Conservation (phyloP, 75 land plant genomes). For the Sequoia sempervirens region DNA sequence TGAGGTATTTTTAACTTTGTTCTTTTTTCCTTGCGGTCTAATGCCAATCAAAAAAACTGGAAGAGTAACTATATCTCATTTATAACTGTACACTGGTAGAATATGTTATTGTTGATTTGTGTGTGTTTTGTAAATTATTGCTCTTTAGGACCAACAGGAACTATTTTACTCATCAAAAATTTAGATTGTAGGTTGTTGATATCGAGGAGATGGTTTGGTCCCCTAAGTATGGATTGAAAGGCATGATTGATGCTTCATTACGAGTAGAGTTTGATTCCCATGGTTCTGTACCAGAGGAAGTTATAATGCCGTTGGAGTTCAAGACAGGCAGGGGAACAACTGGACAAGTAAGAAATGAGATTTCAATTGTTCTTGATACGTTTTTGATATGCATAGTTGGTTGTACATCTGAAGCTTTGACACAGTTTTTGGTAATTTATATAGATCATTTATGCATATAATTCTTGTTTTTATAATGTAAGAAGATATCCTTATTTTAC, state of each 20-base stretch:
- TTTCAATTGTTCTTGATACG: background rate
- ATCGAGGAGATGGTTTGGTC: conserved; percentile 95
- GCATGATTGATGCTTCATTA: conserved; percentile 90
- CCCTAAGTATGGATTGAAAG: conserved; percentile 90
- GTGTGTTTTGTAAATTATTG: background rate
- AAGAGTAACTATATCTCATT: background rate
- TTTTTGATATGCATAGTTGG: background rate
- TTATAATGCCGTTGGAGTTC: conserved; percentile 76
- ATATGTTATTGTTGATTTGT: background rate
- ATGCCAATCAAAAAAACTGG: background rate
- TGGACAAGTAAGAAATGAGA: conserved; percentile 63
- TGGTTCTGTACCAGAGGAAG: conserved; percentile 14
- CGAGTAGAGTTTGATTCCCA: conserved; percentile 28
- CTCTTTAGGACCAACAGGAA: too few relatives aligned
- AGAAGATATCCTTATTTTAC: background rate
- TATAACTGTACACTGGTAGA: background rate
- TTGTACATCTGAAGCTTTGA: background rate
- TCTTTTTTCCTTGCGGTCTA: background rate
- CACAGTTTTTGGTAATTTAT: background rate
- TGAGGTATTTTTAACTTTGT: conserved; percentile 35
- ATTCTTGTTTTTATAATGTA: background rate
- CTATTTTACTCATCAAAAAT: background rate
- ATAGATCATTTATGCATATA: background rate
- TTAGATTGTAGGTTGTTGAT: conserved; percentile 61
- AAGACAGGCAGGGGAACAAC: conserved; percentile 78